Conservation (phyloP, 2,329 filamentous ascomycete genomes). For the Eurotiales sp. region DNA sequence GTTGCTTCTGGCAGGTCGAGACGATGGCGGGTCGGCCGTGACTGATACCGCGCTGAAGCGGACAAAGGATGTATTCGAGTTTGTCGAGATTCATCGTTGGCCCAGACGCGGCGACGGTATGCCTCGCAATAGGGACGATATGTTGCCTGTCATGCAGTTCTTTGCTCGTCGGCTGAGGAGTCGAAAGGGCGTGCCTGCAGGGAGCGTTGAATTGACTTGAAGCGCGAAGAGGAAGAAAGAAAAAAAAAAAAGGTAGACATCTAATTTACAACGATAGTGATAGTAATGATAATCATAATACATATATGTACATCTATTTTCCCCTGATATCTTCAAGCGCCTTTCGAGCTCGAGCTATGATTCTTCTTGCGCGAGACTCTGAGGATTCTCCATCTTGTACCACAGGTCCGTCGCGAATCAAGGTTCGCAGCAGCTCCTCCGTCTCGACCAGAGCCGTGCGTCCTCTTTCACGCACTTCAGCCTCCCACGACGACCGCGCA, state of each 20-base stretch:
- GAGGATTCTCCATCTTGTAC: slow-evolving; percentile 34
- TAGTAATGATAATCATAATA: background rate
- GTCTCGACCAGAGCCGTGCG: slow-evolving; percentile 52
- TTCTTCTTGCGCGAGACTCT: slow-evolving; percentile 41
- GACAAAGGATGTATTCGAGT: slow-evolving; percentile 62
- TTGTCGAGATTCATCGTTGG: slow-evolving; percentile 67
- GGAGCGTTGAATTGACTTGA: slow-evolving; percentile 41
- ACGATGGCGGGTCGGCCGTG: slow-evolving; percentile 44
- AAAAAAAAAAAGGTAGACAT: background rate
- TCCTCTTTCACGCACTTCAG: slow-evolving; percentile 55
- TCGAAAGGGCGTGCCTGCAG: slow-evolving; percentile 43
- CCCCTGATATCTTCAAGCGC: slow-evolving; percentile 40
- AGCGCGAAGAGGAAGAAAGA: background rate
- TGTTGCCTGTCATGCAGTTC: slow-evolving; percentile 85
- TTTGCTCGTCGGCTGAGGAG: slow-evolving; percentile 44
- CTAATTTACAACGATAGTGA: background rate
- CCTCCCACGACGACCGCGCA: slow-evolving; percentile 51
- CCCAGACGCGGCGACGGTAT: slow-evolving; percentile 70
- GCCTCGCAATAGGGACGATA: slow-evolving; percentile 80
- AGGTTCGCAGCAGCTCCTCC: slow-evolving; percentile 47
- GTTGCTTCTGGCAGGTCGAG: slow-evolving; percentile 39
- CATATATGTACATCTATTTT: slow-evolving; percentile 12
- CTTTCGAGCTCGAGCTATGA: slow-evolving; percentile 44
- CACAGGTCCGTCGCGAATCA: slow-evolving; percentile 43
- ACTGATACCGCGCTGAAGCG: slow-evolving; percentile 61